Base-by-base conservation (phyloP, 345 rosid genomes). In the Dimocarpus longan region DNA sequence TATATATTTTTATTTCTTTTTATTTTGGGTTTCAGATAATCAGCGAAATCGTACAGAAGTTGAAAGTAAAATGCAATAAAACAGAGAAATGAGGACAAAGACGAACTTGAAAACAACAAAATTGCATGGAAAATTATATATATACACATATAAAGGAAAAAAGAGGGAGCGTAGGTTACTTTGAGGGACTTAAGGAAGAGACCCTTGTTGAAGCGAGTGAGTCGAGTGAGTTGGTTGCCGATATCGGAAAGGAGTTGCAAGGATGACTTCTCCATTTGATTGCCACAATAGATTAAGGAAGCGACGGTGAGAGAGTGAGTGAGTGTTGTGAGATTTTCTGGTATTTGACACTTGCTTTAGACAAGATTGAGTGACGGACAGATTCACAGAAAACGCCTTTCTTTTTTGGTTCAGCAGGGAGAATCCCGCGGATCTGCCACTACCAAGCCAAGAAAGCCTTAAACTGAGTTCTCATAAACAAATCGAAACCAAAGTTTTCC, bases 171-270 rank as follows among this genome's bases (percentile, higher is more conserved):
- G 10, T 26, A 50, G 65, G 81, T 78, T 86, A 95, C 98, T 44
- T 93, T 89, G 67, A 95, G 90, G 9, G 85, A 86, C 60, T 89
- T 91, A 83, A 93, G 88, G 28, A 96, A 89, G 54, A 81, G 76
- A 68, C 92, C 90, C 84, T 96, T 91, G 83, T 75, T 90, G 59
- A 89, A 91, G 66, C 96, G 95, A 78, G 89, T 46, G 76, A 76
- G 81, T 48, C 88, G 84, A 65, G 80, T 76, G 87, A 95, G 89
- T 75, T 86, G 82, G 79, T 81, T 64, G 79, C 98, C 95, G 80
- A 91, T 66, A 77, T 84, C 86, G 63, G 90, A 84, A 70, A 95
- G 85, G 71, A 82, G 80, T 79, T 85, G 81, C 78, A 87, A 77
- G 72, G 85, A 82, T 0, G 90, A 71, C 79, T 87, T 89, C 82